A percentile compares a stretch with the other conserved stretches of the same genome.
These are phyloP conservation scores for Eremothecium coryli DNA, from an alignment of 1,139 yeast genomes.

Conservation along the genomic window DNA sequence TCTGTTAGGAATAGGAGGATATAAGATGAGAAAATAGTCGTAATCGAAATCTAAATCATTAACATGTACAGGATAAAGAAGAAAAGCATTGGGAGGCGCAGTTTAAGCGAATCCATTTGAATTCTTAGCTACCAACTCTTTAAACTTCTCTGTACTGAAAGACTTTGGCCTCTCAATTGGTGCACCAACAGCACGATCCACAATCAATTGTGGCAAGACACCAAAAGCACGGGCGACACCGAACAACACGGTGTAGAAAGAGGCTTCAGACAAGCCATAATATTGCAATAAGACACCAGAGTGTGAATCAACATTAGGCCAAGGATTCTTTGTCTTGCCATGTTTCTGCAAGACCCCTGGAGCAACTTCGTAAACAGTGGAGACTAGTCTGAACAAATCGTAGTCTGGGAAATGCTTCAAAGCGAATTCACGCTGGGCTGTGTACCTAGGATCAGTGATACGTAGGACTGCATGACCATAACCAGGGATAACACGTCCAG, in stretches of 20 bases:
- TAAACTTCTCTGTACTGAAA: conserved; percentile 55
- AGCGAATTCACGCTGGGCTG: conserved; percentile 95
- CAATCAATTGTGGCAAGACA: conserved; percentile 91
- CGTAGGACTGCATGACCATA: conserved; percentile 40
- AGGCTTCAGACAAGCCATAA: conserved; percentile 91
- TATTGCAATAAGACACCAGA: conserved; percentile 95
- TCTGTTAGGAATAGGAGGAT: no score
- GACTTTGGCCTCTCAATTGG: conserved; percentile 98
- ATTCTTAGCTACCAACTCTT: conserved; percentile 34
- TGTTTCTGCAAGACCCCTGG: conserved; percentile 92
- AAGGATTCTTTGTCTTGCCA: conserved; percentile 98
- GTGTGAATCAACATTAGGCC: conserved; percentile 98
- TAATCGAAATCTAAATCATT: no score
- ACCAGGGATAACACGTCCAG: conserved; percentile 39
- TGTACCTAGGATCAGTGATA: conserved; percentile 40
- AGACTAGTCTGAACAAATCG: conserved; percentile 82
- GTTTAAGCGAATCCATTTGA: no score
- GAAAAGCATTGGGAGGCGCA: no score
- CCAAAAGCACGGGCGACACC: conserved; percentile 98
- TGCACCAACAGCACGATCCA: conserved; percentile 91
- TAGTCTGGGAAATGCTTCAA: conserved; percentile 95
- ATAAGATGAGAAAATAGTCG: no score
- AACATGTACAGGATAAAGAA: no score
- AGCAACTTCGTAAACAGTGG: conserved; percentile 86
- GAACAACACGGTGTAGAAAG: conserved; percentile 94